A percentile compares a stretch with the other conserved stretches of the same genome.
Evolutionary conservation across 306 rosid genomes (phyloP).

Genomic region (Comarum palustre): DNA sequence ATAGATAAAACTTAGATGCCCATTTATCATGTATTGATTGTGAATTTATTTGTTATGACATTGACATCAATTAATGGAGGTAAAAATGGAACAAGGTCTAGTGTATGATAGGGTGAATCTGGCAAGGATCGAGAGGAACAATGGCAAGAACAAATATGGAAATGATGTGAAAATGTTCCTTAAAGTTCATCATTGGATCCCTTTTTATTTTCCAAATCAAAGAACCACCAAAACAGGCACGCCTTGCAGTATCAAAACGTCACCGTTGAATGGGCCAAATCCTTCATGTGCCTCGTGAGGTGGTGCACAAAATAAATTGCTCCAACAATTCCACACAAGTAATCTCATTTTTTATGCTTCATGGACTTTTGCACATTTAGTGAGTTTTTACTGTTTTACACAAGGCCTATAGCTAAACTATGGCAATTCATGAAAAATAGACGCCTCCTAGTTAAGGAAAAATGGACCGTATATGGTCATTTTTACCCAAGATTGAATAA

Average conservation of each 20-base stretch:
- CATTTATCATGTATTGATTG: neutral
- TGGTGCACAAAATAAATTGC: neutral
- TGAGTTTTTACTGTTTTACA: neutral
- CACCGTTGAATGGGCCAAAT: neutral
- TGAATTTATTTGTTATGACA: neutral
- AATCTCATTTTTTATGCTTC: neutral
- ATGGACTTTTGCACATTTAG: neutral
- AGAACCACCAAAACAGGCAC: neutral
- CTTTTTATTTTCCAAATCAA: neutral
- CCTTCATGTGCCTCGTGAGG: neutral
- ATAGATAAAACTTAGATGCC: neutral
- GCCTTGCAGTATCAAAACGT: neutral
- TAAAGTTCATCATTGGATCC: conserved; percentile 1
- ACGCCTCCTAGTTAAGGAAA: neutral
- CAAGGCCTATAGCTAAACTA: neutral
- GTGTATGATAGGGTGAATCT: neutral
- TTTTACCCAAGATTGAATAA: neutral
- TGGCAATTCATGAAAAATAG: neutral
- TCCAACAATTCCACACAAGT: neutral
- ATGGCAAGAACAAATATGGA: neutral
- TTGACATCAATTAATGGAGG: neutral
- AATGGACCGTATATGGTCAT: neutral
- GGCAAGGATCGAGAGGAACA: neutral
- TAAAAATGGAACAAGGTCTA: neutral
- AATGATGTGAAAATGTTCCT: neutral